Evolutionary conservation across 345 rosid genomes (phyloP).

Genomic region (Eucalyptus cloeziana): DNA sequence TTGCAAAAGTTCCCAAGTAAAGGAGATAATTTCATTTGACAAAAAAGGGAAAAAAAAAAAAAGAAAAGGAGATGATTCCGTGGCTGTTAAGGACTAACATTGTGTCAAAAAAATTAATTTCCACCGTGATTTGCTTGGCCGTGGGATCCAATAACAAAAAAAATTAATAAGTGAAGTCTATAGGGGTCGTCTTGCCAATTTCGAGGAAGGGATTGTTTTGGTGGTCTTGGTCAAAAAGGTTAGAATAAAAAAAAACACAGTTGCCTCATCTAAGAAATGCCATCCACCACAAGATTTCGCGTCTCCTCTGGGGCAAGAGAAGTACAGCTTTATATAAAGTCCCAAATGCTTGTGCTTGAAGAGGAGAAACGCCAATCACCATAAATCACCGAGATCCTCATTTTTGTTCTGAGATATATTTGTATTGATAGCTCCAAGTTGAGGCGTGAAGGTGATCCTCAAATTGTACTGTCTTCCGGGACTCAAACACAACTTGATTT

Average conservation of each 20-base stretch:
- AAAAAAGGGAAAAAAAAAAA: too few relatives aligned
- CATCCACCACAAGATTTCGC: neutral
- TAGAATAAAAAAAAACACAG: neutral
- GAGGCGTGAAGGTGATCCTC: neutral
- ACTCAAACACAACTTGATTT: accelerated
- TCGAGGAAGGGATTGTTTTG: neutral
- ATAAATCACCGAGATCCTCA: neutral
- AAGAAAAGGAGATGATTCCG: too few relatives aligned
- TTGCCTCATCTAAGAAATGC: neutral
- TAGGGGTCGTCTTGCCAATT: neutral
- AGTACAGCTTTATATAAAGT: neutral
- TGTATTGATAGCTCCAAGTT: neutral
- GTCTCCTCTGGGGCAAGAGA: neutral
- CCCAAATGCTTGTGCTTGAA: neutral
- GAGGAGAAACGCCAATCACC: neutral
- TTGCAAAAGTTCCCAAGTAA: too few relatives aligned
- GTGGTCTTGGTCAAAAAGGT: neutral
- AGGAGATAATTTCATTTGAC: too few relatives aligned
- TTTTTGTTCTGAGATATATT: neutral
- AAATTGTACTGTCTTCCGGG: accelerated
- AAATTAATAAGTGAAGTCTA: too few relatives aligned
- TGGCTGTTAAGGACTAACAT: too few relatives aligned
- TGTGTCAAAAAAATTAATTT: too few relatives aligned
- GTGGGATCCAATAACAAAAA: too few relatives aligned
- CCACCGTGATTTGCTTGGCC: too few relatives aligned